phyloP scores from a whole-genome alignment of 305 asterid genomes.

The Fraxinus angustifolia region DNA sequence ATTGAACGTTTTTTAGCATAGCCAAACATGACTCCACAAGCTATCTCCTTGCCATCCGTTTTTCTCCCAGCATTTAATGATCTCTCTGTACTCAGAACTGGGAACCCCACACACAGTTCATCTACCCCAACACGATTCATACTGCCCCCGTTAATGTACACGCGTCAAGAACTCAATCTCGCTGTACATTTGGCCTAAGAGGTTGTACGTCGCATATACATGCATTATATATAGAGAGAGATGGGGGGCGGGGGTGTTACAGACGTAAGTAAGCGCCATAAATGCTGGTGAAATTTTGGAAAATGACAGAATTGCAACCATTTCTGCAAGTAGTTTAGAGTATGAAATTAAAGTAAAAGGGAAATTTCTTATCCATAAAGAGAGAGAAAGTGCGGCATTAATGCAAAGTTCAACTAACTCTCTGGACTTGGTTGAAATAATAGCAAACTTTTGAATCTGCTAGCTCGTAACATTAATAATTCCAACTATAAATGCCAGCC shows the following conservation, averaged over 20 bases:
- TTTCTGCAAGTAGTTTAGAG: not conserved
- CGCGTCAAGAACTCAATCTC: not conserved
- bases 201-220: constrained; percentile 21
- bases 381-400: constrained; percentile 30
- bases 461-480: constrained; percentile 30
- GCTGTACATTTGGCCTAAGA: constrained; percentile 21
- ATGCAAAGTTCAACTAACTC: constrained; percentile 48
- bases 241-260: not conserved
- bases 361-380: not conserved
- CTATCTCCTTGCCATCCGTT: constrained; percentile 20
- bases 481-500: constrained; percentile 51
- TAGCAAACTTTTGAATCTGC: not conserved
- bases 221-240: not conserved
- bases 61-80: constrained; percentile 24
- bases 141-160: not conserved
- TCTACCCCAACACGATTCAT: not conserved
- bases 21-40: not conserved
- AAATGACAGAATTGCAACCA: not conserved
- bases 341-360: constrained; percentile 14
- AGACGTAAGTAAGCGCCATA: constrained; percentile 21
- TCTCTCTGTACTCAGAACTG: not conserved
- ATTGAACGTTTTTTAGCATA: not conserved
- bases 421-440: not conserved
- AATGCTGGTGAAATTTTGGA: not conserved
- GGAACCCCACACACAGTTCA: not conserved